Percentiles rank a stretch among this genome's conserved stretches.
These are phyloP conservation scores for Jamesozyma gamospora DNA, from an alignment of 805 yeast genomes.

Conservation along the genomic window DNA sequence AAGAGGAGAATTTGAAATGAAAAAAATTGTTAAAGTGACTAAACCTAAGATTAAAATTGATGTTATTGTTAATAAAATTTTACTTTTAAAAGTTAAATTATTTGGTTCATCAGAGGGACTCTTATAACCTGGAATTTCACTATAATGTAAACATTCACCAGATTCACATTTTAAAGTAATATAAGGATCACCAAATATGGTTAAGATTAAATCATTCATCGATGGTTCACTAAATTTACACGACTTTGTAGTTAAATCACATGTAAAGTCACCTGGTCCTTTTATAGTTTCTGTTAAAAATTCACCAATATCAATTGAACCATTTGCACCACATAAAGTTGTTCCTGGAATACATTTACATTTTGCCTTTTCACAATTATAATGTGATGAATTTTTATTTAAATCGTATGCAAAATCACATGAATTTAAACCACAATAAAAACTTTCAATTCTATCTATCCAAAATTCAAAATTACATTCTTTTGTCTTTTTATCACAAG, in stretches of 20 bases:
- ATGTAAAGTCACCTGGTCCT: slow-evolving; percentile 89
- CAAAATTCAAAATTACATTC: slow-evolving; percentile 89
- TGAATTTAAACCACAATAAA: slow-evolving; percentile 71
- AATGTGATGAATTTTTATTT: slow-evolving; percentile 55
- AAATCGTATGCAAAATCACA: slow-evolving; percentile 65
- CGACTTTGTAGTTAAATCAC: slow-evolving; percentile 50
- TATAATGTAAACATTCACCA: slow-evolving; percentile 86
- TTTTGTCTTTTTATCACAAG: slow-evolving; percentile 60
- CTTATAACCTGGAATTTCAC: slow-evolving; percentile 86
- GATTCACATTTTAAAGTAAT: slow-evolving; percentile 73
- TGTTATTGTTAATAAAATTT: slow-evolving; percentile 34
- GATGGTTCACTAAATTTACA: slow-evolving; percentile 90
- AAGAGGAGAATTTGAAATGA: slow-evolving; percentile 50
- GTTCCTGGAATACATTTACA: slow-evolving; percentile 88
- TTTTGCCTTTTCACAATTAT: slow-evolving; percentile 64
- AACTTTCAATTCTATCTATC: slow-evolving; percentile 85
- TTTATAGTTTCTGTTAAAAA: slow-evolving; percentile 79
- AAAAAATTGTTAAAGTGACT: slow-evolving; percentile 30
- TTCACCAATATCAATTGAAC: slow-evolving; percentile 90
- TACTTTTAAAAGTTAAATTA: slow-evolving; percentile 27
- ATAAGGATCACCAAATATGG: slow-evolving; percentile 91
- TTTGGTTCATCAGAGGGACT: slow-evolving; percentile 39
- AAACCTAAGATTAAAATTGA: slow-evolving; percentile 32
- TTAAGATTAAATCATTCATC: slow-evolving; percentile 82
- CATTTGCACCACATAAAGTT: slow-evolving; percentile 88